These are phyloP conservation scores for Apiospora hydei DNA, from an alignment of 2,329 filamentous ascomycete species.

Conservation along the genomic window DNA sequence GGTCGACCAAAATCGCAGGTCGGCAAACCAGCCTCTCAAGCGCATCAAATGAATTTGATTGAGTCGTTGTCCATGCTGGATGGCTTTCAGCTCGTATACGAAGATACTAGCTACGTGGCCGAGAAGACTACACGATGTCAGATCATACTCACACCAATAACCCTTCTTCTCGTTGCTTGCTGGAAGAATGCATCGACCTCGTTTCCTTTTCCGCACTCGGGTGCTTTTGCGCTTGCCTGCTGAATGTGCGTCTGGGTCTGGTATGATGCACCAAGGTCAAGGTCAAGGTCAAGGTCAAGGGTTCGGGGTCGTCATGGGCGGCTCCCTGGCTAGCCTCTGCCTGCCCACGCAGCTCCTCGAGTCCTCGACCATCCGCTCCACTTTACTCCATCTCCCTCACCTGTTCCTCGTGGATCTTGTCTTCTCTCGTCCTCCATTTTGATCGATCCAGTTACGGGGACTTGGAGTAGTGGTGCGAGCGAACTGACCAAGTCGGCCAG, in stretches of 20 bases:
- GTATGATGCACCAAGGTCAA: background rate
- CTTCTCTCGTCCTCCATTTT: constrained; percentile 23
- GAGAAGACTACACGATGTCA: background rate
- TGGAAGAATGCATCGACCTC: background rate
- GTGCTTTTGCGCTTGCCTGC: background rate
- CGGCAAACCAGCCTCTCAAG: background rate
- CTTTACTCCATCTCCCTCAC: constrained; percentile 14
- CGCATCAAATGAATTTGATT: constrained; percentile 5
- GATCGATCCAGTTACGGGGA: constrained; percentile 25
- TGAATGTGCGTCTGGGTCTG: background rate
- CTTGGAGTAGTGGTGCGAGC: background rate
- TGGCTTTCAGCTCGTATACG: background rate
- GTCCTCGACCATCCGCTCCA: background rate
- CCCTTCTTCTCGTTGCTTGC: background rate
- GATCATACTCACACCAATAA: background rate
- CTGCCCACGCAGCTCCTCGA: background rate
- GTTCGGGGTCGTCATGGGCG: background rate
- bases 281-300: background rate
- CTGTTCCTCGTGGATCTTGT: constrained; percentile 15
- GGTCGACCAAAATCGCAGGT: background rate
- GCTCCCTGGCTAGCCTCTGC: background rate
- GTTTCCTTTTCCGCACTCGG: background rate
- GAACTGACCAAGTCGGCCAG: constrained; percentile 1
- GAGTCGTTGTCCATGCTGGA: background rate
- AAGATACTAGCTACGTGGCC: constrained; percentile 3